These are phyloP conservation scores for Coniochaeta sp. DNA, from an alignment of 2,329 filamentous ascomycete species.

Conservation along the genomic window DNA sequence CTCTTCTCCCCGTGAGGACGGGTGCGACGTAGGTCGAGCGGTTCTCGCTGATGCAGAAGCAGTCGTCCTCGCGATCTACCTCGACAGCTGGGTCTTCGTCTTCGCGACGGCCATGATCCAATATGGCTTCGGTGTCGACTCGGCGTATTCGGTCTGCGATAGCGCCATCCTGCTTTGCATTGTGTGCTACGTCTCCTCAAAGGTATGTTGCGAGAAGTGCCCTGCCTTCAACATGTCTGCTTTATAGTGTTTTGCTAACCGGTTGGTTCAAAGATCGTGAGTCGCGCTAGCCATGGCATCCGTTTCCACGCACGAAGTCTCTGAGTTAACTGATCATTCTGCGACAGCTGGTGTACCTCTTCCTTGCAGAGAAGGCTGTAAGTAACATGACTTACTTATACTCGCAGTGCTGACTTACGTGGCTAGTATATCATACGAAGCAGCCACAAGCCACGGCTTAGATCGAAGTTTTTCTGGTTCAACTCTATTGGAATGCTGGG, in stretches of 20 bases:
- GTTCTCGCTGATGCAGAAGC: background rate
- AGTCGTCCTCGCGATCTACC: constrained; percentile 55
- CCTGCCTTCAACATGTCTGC: constrained; percentile 3
- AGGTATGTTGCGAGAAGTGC: constrained; percentile 30
- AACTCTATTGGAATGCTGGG: constrained; percentile 52
- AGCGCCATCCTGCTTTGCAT: constrained; percentile 54
- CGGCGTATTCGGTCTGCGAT: constrained; percentile 41
- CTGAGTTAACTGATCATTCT: background rate
- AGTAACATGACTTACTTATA: constrained; percentile 11
- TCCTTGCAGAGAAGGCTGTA: constrained; percentile 57
- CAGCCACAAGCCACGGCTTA: constrained; percentile 39
- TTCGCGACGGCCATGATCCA: constrained; percentile 49
- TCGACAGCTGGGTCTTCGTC: constrained; percentile 54
- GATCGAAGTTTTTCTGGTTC: constrained; percentile 52
- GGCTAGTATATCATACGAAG: constrained; percentile 49
- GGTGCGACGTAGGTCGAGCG: background rate
- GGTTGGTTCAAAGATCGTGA: background rate
- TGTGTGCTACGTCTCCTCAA: constrained; percentile 55
- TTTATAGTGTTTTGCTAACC: background rate
- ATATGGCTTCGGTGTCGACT: constrained; percentile 49
- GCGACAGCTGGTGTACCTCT: constrained; percentile 52
- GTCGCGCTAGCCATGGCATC: background rate
- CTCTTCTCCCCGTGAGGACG: background rate
- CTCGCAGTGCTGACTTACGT: background rate
- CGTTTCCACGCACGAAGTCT: background rate